Evolutionary conservation across 148 eudicot species (phyloP).

Genomic region (Fagopyrum esculentum): DNA sequence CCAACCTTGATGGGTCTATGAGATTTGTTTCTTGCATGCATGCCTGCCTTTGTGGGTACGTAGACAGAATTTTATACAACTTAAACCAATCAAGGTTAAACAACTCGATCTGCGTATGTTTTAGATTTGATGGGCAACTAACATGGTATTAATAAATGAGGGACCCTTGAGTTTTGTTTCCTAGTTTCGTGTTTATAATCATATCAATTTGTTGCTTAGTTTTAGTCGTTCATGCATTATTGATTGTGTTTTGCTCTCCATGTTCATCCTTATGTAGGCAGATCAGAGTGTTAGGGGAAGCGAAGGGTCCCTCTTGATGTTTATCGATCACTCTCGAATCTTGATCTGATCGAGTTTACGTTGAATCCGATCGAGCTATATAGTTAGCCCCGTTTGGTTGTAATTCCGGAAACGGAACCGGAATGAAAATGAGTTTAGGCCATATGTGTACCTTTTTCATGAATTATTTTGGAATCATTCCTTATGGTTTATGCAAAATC

Average conservation of each 20-base stretch:
- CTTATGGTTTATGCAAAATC: too few species aligned
- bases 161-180: not conserved
- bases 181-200: not conserved
- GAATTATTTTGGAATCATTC: too few species aligned
- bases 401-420: too few species aligned
- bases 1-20: not conserved
- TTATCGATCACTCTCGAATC: not conserved
- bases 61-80: not conserved
- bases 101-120: not conserved
- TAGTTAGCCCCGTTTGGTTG: too few species aligned
- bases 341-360: not conserved
- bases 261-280: not conserved
- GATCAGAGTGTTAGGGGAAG: not conserved
- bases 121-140: not conserved
- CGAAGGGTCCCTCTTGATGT: not conserved
- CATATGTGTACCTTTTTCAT: too few species aligned
- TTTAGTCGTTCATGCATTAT: not conserved
- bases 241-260: not conserved
- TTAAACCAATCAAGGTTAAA: not conserved
- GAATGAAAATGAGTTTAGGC: too few species aligned
- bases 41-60: not conserved
- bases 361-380: too few species aligned
- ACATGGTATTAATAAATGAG: not conserved
- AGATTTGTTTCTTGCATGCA: not conserved
- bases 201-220: not conserved